Percentiles rank a stretch among this genome's conserved stretches.
These are phyloP conservation scores for Ramaria rubella DNA, from an alignment of 768 basidiomycete genomes.

Conservation along the genomic window DNA sequence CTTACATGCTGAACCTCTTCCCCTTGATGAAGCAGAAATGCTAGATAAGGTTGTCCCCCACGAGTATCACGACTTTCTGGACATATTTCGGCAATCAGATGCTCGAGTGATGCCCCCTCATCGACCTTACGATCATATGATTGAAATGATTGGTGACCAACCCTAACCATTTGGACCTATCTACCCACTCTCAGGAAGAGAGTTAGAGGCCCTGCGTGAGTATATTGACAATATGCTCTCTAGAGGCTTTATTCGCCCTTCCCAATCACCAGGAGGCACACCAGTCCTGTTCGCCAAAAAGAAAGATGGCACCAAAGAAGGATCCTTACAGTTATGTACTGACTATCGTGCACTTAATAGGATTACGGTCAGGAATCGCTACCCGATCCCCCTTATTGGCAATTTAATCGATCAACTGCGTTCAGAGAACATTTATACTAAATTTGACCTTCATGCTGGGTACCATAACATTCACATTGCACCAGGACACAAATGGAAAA, in stretches of 20 bases:
- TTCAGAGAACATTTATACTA: no score
- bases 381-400: neutral
- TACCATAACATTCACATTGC: constrained; percentile 37
- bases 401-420: no score
- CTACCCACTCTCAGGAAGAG: constrained; percentile 27
- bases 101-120: constrained; percentile 30
- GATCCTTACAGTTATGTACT: constrained; percentile 23
- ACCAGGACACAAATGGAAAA: constrained; percentile 38
- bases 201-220: constrained; percentile 28
- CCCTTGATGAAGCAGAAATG: neutral
- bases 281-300: constrained; percentile 25
- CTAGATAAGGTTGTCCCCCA: constrained; percentile 17
- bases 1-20: neutral
- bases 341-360: constrained; percentile 24
- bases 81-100: constrained; percentile 22
- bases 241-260: constrained; percentile 31
- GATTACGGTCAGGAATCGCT: neutral
- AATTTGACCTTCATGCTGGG: constrained; percentile 33
- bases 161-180: constrained; percentile 25
- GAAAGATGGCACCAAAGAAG: constrained; percentile 32
- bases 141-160: constrained; percentile 26
- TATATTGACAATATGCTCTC: constrained; percentile 33
- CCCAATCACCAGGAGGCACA: constrained; percentile 21
- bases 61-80: constrained; percentile 24
- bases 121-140: constrained; percentile 29